Base-by-base conservation (phyloP, 2,329 filamentous ascomycete species). In the Cercospora zeae-maydis region DNA sequence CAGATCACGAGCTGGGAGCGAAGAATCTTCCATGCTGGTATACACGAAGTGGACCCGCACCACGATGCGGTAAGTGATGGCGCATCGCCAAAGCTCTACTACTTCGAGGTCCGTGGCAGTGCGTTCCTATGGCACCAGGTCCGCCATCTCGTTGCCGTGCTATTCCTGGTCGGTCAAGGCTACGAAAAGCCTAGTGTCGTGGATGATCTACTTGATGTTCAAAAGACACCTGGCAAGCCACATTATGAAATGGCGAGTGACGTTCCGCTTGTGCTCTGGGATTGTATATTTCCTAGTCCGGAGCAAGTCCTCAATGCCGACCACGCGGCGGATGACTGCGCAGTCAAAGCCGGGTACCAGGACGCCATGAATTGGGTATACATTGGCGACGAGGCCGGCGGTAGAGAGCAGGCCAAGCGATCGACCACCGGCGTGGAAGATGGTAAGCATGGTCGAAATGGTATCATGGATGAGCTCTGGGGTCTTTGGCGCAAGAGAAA, bases 61-160 rank as follows among this genome's bases (percentile, higher is more conserved):
- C 30, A 58, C 13, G 24, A 31, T 49, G 51, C 34, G 31, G 19
- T 47, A 56, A 33, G 54, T 62, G 47, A 61, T 57, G 27, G 33
- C 16, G 31, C 45, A 11, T 61, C 66, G n/a, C 73, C 87, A 6
- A 90, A 91, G 72, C 84, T 97, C 13, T 98, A 96, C 79, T 88
- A 89, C 65, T 96, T 99, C 77, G 88, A 89, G 62, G 87, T 99
- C 42, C 87, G 93, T 69, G 95, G 95, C 19, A 92, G 90, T 7
- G 95, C 93, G 1, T 99, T 99, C 77, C 79, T 99, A 52, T 99
- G 95, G 95, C 95, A 99, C 78, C 95, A 99, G 79, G 96, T 99
- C 69, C 88, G 95, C 24, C 91, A 93, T 79, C 93, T 99, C 86
- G 88, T 96, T n/a, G 86, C 88, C 14, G 82, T 98, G 6, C 81